phyloP scores from a whole-genome alignment of 192 early-diverging fungal genomes.

The Polychytrium aggregatum region DNA sequence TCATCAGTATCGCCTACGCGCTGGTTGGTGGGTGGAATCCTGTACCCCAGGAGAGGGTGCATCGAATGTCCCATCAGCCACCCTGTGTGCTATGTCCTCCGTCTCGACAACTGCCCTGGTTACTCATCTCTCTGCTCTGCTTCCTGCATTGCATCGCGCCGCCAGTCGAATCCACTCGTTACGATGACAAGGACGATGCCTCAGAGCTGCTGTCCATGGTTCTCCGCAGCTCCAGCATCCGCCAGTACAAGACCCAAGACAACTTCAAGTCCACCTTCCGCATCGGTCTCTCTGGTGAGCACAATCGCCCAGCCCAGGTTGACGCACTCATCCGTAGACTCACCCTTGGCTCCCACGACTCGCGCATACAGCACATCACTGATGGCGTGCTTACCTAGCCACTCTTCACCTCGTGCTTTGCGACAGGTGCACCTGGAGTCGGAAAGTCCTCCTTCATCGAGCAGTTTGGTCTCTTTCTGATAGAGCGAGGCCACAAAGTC shows the following conservation, averaged over 20 bases:
- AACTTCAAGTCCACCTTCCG: conserved; percentile 42
- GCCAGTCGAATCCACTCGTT: conserved; percentile 59
- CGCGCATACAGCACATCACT: background rate
- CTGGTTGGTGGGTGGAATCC: no score
- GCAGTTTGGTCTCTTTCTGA: conserved; percentile 62
- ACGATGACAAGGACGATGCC: conserved; percentile 48
- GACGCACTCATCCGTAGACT: no score
- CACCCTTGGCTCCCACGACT: background rate
- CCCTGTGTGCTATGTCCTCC: no score
- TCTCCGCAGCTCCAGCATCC: conserved; percentile 5
- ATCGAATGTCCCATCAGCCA: no score
- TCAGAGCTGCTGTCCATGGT: conserved; percentile 52
- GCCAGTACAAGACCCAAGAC: background rate
- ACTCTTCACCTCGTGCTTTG: background rate
- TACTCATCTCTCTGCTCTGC: no score
- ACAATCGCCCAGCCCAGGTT: background rate
- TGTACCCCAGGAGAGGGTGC: no score
- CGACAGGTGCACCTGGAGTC: conserved; percentile 55
- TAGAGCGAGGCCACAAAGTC: conserved; percentile 55
- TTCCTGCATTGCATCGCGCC: no score
- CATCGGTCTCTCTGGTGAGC: conserved; percentile 60
- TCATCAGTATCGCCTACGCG: no score
- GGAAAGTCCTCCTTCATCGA: conserved; percentile 86
- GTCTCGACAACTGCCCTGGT: no score
- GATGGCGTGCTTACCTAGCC: background rate